phyloP scores from a whole-genome alignment of 2,329 filamentous ascomycete genomes.

The Juglanconis juglandina region DNA sequence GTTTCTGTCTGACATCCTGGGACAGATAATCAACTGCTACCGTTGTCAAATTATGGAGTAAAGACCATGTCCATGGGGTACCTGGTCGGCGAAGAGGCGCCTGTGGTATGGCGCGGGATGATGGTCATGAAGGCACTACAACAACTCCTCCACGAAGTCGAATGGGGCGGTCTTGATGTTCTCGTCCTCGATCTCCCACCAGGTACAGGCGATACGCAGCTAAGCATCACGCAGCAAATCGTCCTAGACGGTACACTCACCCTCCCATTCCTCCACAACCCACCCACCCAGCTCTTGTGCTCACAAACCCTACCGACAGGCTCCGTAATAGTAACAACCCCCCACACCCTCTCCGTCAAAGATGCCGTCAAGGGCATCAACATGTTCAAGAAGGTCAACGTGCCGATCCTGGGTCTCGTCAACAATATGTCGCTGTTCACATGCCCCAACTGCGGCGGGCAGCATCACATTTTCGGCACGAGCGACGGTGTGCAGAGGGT shows the following conservation, averaged over 20 bases:
- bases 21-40: slow-evolving; percentile 74
- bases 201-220: slow-evolving; percentile 90
- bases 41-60: slow-evolving; percentile 88
- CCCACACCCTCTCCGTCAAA: slow-evolving; percentile 86
- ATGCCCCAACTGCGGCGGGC: slow-evolving; percentile 73
- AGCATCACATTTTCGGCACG: slow-evolving; percentile 72
- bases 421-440: slow-evolving; percentile 87
- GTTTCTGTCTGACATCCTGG: slow-evolving; percentile 11
- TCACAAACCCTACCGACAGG: slow-evolving; percentile 40
- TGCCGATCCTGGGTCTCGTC: slow-evolving; percentile 81
- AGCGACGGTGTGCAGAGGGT: slow-evolving; percentile 62
- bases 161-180: slow-evolving; percentile 86
- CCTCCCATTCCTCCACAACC: not conserved
- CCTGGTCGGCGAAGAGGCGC: slow-evolving; percentile 72
- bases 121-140: slow-evolving; percentile 98
- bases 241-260: slow-evolving; percentile 69
- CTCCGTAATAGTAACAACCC: slow-evolving; percentile 85
- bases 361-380: slow-evolving; percentile 89
- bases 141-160: slow-evolving; percentile 90
- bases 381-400: slow-evolving; percentile 83
- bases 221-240: slow-evolving; percentile 95
- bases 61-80: slow-evolving; percentile 99
- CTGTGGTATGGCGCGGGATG: slow-evolving; percentile 90
- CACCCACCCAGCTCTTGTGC: not conserved
- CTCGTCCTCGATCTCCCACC: slow-evolving; percentile 89